Evolutionary conservation across 116 monocot genomes (phyloP).

Genomic region (Iris pallida): DNA sequence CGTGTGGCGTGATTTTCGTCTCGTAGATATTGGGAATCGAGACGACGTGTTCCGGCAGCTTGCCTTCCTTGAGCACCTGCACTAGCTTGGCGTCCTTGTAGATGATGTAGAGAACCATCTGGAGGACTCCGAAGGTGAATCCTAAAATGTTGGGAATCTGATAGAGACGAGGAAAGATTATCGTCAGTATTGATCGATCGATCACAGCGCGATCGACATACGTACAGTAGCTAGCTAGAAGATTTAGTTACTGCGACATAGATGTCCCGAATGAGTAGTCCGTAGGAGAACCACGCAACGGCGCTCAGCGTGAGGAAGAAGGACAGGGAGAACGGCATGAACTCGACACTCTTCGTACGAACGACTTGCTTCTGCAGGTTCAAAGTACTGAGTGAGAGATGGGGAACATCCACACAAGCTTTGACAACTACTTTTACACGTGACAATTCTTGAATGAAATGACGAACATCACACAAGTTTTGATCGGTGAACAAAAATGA

Average conservation of each 20-base stretch:
- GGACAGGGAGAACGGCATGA: constrained; percentile 40
- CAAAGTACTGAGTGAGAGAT: too few species aligned
- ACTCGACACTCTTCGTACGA: constrained; percentile 41
- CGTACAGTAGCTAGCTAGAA: too few species aligned
- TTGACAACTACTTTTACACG: too few species aligned
- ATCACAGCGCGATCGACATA: too few species aligned
- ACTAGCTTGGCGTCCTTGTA: constrained; percentile 7
- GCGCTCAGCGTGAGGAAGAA: constrained; percentile 41
- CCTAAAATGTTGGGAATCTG: constrained; percentile 12
- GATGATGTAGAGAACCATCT: constrained; percentile 11
- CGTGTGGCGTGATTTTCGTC: neutral
- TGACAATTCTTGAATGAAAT: too few species aligned
- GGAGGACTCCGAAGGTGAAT: constrained; percentile 11
- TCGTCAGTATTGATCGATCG: too few species aligned
- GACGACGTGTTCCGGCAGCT: constrained; percentile 7
- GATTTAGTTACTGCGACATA: constrained; percentile 30
- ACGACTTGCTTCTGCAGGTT: constrained; percentile 29
- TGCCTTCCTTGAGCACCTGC: neutral
- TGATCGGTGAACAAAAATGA: too few species aligned
- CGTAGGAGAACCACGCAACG: constrained; percentile 39
- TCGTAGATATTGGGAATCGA: too few species aligned
- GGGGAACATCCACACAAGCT: too few species aligned
- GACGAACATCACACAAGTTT: too few species aligned
- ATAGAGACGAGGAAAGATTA: too few species aligned
- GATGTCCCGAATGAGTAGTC: constrained; percentile 25